Base-by-base conservation (phyloP, 192 early-diverging fungal genomes). In the Linnemannia elongata region DNA sequence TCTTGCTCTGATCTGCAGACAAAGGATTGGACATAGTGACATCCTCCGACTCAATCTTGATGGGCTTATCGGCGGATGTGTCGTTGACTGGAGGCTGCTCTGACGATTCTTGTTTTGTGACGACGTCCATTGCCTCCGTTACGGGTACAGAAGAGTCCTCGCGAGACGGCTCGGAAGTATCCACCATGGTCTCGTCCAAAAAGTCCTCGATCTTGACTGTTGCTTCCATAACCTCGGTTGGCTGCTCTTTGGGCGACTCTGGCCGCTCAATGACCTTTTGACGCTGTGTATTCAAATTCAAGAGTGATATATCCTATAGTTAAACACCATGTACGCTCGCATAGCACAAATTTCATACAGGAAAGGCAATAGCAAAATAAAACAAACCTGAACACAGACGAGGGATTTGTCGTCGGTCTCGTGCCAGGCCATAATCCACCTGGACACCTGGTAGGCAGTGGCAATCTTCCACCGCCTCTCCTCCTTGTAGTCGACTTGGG, bases 401-500 rank as follows among this genome's bases (percentile, higher is more conserved):
- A 75, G 75, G 3, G 92, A 87, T 85, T 96, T 96, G 83, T 96
- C 94, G 9, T 83, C 78, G 9, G 94, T 80, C 39, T 82, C 74
- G 90, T 97, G 96, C 94, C 95, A 97, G 54, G 95, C 96, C 90
- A 94, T 89, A 12, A 96, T 88, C 82, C 91, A 92, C 54, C 88
- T 88, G 0, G 93, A 92, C 1, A 97, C 70, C 52, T 88, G 91
- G 78, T 89, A 95, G 0, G 96, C 95, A 20, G 88, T 90, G 12
- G 92, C 94, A 41, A 95, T 94, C 87, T 97, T 97, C 96, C 95
- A 96, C 54, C 91, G 92, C 54, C 93, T 88, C 80, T 97, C 97
- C 75, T 97, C 93, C 73, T 92, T 92, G 87, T 96, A 97, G 77
- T 97, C 97, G 38, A 91, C 93, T 35, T 90, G 89, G 82, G 94